phyloP scores from a whole-genome alignment of 345 rosid genomes.

The Bruguiera sexangula region DNA sequence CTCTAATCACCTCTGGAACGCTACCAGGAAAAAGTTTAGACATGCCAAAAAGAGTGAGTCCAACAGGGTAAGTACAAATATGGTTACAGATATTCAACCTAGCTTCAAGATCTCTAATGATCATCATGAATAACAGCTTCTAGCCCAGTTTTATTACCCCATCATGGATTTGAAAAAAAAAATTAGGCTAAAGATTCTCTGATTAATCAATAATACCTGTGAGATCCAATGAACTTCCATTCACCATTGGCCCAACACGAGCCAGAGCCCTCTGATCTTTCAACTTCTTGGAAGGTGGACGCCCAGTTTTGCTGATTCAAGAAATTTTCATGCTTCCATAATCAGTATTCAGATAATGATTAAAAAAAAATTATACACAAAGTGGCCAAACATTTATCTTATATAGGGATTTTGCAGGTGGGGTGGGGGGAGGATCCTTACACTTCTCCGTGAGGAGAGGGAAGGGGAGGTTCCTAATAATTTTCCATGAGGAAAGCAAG shows the following conservation, averaged over 20 bases:
- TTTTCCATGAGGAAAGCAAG: neutral
- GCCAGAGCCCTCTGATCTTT: conserved; percentile 68
- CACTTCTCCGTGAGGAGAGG: too few relatives aligned
- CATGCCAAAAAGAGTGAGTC: neutral
- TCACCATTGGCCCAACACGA: conserved; percentile 48
- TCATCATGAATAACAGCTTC: neutral
- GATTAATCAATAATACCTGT: conserved; percentile 45
- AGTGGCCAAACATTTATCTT: conserved; percentile 7
- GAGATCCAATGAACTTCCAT: conserved; percentile 49
- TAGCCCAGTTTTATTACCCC: neutral
- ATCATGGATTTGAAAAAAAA: neutral
- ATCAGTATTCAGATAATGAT: neutral
- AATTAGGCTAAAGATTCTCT: neutral
- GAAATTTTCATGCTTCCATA: conserved; percentile 8
- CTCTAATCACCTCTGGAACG: neutral
- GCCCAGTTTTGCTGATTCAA: conserved; percentile 73
- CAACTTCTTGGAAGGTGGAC: conserved; percentile 76
- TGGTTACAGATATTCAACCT: neutral
- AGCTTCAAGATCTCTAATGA: neutral
- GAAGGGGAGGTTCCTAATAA: too few relatives aligned
- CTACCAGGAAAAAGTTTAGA: neutral
- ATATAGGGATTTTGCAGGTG: too few relatives aligned
- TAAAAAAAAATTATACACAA: neutral
- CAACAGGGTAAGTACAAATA: neutral
- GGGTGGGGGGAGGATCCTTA: neutral